These are phyloP conservation scores for Labyrinthula sp. DNA, from an alignment of 352 stramenopile genomes.

Conservation along the genomic window DNA sequence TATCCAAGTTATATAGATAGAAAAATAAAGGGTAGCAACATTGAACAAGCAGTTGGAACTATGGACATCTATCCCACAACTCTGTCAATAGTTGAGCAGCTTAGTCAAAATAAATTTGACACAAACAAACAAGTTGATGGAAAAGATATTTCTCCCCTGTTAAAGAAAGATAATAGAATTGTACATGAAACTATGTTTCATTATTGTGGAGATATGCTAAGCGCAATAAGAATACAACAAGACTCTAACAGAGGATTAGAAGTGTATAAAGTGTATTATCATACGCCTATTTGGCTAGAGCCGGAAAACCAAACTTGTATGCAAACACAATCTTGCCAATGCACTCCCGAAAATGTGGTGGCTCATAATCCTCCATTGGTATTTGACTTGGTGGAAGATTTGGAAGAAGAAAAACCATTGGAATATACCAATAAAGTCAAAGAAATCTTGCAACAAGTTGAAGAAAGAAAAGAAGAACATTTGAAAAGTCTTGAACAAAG, in stretches of 20 bases:
- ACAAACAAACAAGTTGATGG: background rate
- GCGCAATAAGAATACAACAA: slow-evolving; percentile 6
- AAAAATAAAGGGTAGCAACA: background rate
- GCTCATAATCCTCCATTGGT: slow-evolving; percentile 3
- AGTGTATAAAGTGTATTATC: slow-evolving; percentile 14
- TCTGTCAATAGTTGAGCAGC: slow-evolving; percentile 1
- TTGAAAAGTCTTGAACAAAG: background rate
- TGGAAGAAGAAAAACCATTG: background rate
- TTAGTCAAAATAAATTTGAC: background rate
- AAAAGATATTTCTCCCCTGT: background rate
- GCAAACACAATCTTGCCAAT: slow-evolving; percentile 1
- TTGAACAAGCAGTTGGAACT: slow-evolving; percentile 3
- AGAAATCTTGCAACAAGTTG: background rate
- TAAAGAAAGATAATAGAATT: background rate
- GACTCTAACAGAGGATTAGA: background rate
- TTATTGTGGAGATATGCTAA: slow-evolving; percentile 22
- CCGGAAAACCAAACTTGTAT: slow-evolving; percentile 1
- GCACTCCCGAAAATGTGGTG: background rate
- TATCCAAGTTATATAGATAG: slow-evolving; percentile 6
- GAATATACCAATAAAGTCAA: background rate
- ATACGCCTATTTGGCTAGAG: slow-evolving; percentile 24
- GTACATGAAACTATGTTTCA: slow-evolving; percentile 23
- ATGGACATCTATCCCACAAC: slow-evolving; percentile 29
- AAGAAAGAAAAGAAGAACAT: background rate
- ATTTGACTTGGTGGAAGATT: slow-evolving; percentile 11